Conservation (phyloP, 2,329 filamentous ascomycete genomes). For the Periconia sp. region DNA sequence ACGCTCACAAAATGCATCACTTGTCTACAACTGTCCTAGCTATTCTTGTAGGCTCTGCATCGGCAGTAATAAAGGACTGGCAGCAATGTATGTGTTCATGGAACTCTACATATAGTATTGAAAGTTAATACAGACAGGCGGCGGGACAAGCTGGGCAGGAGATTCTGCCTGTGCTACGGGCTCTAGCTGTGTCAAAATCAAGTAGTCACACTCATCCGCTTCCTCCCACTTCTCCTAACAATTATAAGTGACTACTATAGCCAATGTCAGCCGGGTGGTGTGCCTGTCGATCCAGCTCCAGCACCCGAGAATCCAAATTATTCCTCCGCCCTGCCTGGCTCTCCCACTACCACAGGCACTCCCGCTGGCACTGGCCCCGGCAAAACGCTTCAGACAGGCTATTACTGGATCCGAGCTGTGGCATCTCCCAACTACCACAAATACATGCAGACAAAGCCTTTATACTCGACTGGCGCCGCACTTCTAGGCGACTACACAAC, state of each 20-base stretch:
- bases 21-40: constrained; percentile 23
- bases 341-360: constrained; percentile 27
- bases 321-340: constrained; percentile 11
- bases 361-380: constrained; percentile 47
- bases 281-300: constrained; percentile 16
- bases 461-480: constrained; percentile 53
- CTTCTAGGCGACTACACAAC: constrained; percentile 59
- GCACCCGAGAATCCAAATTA: constrained; percentile 18
- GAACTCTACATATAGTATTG: too few relatives aligned
- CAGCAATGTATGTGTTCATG: constrained; percentile 40
- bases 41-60: constrained; percentile 28
- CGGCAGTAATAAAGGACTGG: constrained; percentile 36
- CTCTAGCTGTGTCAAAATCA: constrained; percentile 39
- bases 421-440: constrained; percentile 61
- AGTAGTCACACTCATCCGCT: constrained; percentile 19
- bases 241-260: constrained; percentile 42
- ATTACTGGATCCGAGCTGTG: constrained; percentile 65
- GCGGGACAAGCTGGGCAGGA: constrained; percentile 34
- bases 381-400: constrained; percentile 57
- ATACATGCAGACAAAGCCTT: constrained; percentile 45
- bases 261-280: constrained; percentile 50
- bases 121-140: constrained; percentile 21
- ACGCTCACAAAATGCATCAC: constrained; percentile 34
- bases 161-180: constrained; percentile 30
- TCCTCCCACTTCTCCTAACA: constrained; percentile 9